Base-by-base conservation (phyloP, 805 yeast species). In the Candida krabiensis region DNA sequence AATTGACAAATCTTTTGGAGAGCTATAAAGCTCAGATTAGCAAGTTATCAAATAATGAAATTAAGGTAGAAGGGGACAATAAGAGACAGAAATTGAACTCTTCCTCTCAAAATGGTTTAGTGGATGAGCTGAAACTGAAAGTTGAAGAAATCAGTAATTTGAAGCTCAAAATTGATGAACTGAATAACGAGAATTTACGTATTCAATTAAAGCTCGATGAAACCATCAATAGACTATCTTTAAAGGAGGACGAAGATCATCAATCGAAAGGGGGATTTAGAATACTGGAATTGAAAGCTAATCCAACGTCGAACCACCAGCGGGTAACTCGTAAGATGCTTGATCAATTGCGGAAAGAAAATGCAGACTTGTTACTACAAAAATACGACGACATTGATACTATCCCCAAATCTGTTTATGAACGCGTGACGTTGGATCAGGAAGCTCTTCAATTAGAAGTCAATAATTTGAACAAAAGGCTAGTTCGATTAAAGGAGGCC, bases 291-390 rank as follows among this genome's bases (percentile, higher is more conserved):
- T 60, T 85, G 40, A 70, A 81, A 31, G 71, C 76, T 22, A 86
- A 83, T 55, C 95, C 95, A 2, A 70, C 80, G 11, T 38, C 70
- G 2, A 67, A 67, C 12, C 83, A 82, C 46, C 90, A 86, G 54
- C 58, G 70, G n/a, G 66, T 81, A 12, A 82, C 80, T 47, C 70
- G 66, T 39, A 66, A 69, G 27, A 66, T 73, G 38, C 56, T 86
- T 13, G 73, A 72, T 5, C 59, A 70, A 0, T 62, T 88, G 18
- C 57, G 71, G 28, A 60, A 60, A 13, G 95, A 87, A 52, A 87
- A 86, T 47, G 59, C 66, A 4, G 79, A 74, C 7, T 59, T 87
- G 14, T 52, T 79, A 15, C 56, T 58, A 3, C 28, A 28, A 6
- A 21, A 30, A 14, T 16, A 17, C 4, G 32, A 36, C 4, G 30